These are phyloP conservation scores for Scheffersomyces insectosa DNA, from an alignment of 1,139 yeast genomes.

Conservation along the genomic window DNA sequence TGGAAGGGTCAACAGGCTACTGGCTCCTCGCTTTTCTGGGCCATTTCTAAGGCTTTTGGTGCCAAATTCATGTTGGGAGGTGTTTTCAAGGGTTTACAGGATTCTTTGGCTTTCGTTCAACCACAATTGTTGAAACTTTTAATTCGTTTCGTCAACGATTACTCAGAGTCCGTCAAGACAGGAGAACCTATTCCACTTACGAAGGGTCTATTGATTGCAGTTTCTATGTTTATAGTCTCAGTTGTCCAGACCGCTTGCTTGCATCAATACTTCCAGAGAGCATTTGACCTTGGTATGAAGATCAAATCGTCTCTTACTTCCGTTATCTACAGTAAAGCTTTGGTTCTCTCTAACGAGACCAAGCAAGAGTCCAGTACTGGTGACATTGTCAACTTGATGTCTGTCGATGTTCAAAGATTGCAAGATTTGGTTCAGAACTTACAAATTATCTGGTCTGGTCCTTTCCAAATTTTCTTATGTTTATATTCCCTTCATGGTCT, in stretches of 20 bases:
- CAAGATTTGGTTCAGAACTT: slow-evolving; percentile 89
- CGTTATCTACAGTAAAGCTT: slow-evolving; percentile 75
- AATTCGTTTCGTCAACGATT: slow-evolving; percentile 82
- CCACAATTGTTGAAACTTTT: slow-evolving; percentile 80
- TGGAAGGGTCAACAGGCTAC: slow-evolving; percentile 50
- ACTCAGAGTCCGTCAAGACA: slow-evolving; percentile 41
- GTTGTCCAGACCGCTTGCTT: slow-evolving; percentile 79
- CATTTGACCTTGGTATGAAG: slow-evolving; percentile 89
- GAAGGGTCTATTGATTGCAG: slow-evolving; percentile 80
- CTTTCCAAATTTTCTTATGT: slow-evolving; percentile 86
- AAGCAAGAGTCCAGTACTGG: slow-evolving; percentile 85
- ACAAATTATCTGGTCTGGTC: slow-evolving; percentile 94
- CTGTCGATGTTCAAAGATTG: slow-evolving; percentile 92
- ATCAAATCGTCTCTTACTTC: slow-evolving; percentile 80
- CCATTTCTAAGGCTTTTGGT: slow-evolving; percentile 72
- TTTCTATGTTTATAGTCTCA: slow-evolving; percentile 81
- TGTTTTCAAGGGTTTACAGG: slow-evolving; percentile 76
- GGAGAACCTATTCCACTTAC: slow-evolving; percentile 59
- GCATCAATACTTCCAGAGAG: slow-evolving; percentile 91
- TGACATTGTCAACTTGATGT: slow-evolving; percentile 94
- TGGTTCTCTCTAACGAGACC: slow-evolving; percentile 82
- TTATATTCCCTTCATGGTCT: slow-evolving; percentile 71
- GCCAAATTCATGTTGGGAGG: slow-evolving; percentile 69
- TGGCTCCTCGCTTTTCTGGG: slow-evolving; percentile 65
- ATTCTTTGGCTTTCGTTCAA: slow-evolving; percentile 79